Evolutionary conservation across 2,329 filamentous ascomycete species (phyloP).

Genomic region (Trichophyton mentagrophytes): DNA sequence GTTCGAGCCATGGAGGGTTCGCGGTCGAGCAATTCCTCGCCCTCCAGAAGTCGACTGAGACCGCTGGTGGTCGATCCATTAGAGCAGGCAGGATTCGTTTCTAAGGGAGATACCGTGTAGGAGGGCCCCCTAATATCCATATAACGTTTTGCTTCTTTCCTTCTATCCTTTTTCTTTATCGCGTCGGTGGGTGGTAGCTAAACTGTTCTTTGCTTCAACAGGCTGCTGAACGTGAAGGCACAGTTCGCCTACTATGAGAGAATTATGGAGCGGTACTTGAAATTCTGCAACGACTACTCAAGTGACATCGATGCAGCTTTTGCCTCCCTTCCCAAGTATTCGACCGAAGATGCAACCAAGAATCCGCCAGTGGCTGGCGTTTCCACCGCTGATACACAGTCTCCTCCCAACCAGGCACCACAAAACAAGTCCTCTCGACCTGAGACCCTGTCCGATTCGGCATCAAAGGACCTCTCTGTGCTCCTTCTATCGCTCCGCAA

Average conservation of each 20-base stretch:
- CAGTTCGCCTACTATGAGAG: conserved; percentile 80
- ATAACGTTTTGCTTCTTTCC: not conserved
- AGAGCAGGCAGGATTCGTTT: conserved; percentile 70
- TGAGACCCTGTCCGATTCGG: conserved; percentile 16
- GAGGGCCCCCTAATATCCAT: conserved; percentile 6
- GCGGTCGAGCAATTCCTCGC: conserved; percentile 7
- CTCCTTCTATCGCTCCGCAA: conserved; percentile 80
- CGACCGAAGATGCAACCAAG: conserved; percentile 26
- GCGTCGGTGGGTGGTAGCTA: not conserved
- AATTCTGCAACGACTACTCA: conserved; percentile 66
- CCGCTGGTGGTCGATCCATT: conserved; percentile 60
- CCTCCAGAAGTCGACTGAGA: conserved; percentile 54
- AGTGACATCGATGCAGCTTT: conserved; percentile 66
- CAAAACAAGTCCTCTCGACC: conserved; percentile 10
- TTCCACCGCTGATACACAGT: not conserved
- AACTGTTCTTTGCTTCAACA: conserved; percentile 23
- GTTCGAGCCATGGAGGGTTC: not conserved
- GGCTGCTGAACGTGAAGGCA: conserved; percentile 58
- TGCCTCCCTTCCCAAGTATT: conserved; percentile 43
- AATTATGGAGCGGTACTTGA: conserved; percentile 80
- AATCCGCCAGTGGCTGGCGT: conserved; percentile 25
- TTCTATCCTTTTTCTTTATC: not conserved
- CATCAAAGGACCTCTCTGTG: conserved; percentile 54
- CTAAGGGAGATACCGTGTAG: conserved; percentile 80
- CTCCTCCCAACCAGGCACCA: conserved; percentile 9